Evolutionary conservation across 495 filamentous ascomycete genomes (phyloP).

Genomic region (Geoglossum glabrum): DNA sequence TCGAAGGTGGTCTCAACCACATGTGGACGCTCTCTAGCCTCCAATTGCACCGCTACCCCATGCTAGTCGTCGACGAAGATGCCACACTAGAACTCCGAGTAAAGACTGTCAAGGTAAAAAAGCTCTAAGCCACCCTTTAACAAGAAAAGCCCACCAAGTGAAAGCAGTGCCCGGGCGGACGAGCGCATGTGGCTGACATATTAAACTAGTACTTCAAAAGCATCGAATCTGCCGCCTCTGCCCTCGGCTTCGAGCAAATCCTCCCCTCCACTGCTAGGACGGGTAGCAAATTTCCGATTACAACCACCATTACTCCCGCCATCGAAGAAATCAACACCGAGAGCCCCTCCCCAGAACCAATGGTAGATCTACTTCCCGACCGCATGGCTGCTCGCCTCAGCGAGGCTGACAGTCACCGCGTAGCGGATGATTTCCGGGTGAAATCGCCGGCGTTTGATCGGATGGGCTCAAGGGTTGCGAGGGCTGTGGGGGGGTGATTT

Average conservation of each 20-base stretch:
- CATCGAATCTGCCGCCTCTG: conserved; percentile 37
- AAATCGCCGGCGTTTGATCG: no score
- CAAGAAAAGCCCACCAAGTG: conserved; percentile 3
- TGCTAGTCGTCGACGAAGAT: conserved; percentile 72
- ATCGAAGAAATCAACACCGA: conserved; percentile 14
- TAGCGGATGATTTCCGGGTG: neutral
- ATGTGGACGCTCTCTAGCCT: conserved; percentile 76
- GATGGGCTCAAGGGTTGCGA: no score
- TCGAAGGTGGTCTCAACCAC: conserved; percentile 68
- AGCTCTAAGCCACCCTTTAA: neutral
- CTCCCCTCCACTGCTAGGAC: conserved; percentile 29
- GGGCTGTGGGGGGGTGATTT: no score
- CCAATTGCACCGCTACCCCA: conserved; percentile 58
- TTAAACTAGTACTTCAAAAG: conserved; percentile 51
- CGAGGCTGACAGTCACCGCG: neutral
- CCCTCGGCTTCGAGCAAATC: conserved; percentile 37
- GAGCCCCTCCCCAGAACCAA: conserved; percentile 33
- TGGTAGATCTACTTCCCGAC: neutral
- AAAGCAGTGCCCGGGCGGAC: no score
- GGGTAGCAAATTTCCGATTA: conserved; percentile 3
- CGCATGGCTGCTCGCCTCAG: neutral
- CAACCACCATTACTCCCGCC: conserved; percentile 20
- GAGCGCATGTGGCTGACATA: no score
- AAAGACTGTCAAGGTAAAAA: conserved; percentile 56
- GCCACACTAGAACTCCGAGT: conserved; percentile 67